A percentile compares a stretch with the other conserved stretches of the same genome.
phyloP scores from a whole-genome alignment of 73 alveolate genomes.

The Chromera velia region DNA sequence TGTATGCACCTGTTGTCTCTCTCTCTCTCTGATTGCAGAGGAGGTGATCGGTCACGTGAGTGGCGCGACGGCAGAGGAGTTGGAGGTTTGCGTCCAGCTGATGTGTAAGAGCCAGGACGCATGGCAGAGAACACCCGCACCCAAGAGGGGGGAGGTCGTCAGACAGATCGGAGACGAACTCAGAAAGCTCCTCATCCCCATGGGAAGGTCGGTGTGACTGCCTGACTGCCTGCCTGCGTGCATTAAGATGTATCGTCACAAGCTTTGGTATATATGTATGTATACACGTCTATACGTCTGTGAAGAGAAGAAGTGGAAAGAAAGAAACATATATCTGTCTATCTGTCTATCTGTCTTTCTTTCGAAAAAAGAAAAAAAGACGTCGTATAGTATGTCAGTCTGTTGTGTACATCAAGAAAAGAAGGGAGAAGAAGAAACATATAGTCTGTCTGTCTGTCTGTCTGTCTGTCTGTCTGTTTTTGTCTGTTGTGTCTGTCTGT shows the following conservation, averaged over 20 bases:
- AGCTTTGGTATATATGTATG: no score
- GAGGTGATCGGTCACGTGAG: slow-evolving; percentile 50
- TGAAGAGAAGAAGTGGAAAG: no score
- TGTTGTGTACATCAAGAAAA: no score
- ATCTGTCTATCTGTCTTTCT: no score
- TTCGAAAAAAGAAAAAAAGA: no score
- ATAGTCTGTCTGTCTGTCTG: no score
- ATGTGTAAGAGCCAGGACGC: slow-evolving; percentile 40
- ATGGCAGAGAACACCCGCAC: slow-evolving; percentile 73
- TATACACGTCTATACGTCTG: no score
- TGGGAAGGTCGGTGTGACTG: slow-evolving; percentile 63
- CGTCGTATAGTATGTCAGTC: no score
- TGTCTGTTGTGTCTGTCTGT: neutral
- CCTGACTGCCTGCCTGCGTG: neutral
- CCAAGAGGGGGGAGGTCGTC: slow-evolving; percentile 80
- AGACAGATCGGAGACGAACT: slow-evolving; percentile 80
- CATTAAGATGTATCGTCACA: neutral
- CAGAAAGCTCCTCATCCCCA: slow-evolving; percentile 65
- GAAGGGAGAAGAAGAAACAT: no score
- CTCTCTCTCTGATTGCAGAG: neutral
- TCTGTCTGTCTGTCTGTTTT: neutral
- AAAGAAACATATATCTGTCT: no score
- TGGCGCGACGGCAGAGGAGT: slow-evolving; percentile 58
- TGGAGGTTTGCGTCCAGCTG: slow-evolving; percentile 54
- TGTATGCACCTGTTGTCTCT: neutral